Evolutionary conservation across 352 stramenopile genomes (phyloP).

Genomic region (Pythium folliculosum): DNA sequence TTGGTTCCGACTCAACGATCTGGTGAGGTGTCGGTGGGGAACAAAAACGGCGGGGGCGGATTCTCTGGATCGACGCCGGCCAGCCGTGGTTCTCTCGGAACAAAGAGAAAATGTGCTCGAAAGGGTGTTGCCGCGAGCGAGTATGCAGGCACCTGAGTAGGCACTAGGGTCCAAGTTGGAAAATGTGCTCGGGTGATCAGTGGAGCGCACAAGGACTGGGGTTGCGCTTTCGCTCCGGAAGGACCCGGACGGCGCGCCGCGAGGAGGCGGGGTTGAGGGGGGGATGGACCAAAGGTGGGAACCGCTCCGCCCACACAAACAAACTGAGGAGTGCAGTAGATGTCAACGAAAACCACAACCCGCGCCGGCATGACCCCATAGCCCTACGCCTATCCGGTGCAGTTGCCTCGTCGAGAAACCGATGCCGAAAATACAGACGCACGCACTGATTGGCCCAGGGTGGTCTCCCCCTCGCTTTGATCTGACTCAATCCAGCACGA

Average conservation of each 20-base stretch:
- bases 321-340: slow-evolving; percentile 15
- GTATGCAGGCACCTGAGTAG: not conserved
- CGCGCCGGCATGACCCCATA: slow-evolving; percentile 15
- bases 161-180: slow-evolving; percentile 17
- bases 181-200: slow-evolving; percentile 30
- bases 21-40: not conserved
- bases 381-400: slow-evolving; percentile 22
- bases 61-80: not conserved
- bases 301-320: slow-evolving; percentile 18
- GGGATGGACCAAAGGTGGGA: slow-evolving; percentile 17
- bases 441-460: slow-evolving; percentile 26
- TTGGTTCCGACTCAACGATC: not conserved
- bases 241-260: slow-evolving; percentile 3
- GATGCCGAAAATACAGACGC: slow-evolving; percentile 23
- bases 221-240: slow-evolving; percentile 22
- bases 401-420: slow-evolving; percentile 31
- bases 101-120: not conserved
- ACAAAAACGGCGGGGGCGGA: not conserved
- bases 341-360: slow-evolving; percentile 29
- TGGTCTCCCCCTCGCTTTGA: slow-evolving; percentile 24
- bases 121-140: not conserved
- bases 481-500: slow-evolving; percentile 30
- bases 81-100: slow-evolving; percentile 9
- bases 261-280: not conserved
- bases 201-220: slow-evolving; percentile 25